Evolutionary conservation across 805 yeast genomes (phyloP).

Genomic region (Candida silvicultrix): DNA sequence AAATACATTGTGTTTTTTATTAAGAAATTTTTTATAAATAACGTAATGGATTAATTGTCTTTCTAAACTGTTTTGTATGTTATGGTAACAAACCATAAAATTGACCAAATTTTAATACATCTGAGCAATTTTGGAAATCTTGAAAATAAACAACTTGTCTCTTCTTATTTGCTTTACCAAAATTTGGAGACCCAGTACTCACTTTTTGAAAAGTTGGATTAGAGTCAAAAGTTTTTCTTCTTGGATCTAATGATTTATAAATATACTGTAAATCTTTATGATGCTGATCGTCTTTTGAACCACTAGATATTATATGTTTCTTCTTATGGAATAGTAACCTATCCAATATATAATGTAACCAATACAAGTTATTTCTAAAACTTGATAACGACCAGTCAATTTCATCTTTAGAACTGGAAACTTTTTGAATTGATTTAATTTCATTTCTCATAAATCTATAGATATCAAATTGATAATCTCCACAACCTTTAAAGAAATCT

Average conservation of each 20-base stretch:
- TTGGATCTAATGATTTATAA: slow-evolving; percentile 30
- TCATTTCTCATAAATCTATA: slow-evolving; percentile 49
- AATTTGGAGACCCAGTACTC: neutral
- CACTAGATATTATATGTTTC: slow-evolving; percentile 14
- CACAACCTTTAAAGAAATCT: slow-evolving; percentile 51
- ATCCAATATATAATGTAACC: slow-evolving; percentile 60
- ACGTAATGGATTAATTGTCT: too few relatives aligned
- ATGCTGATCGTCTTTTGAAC: slow-evolving; percentile 16
- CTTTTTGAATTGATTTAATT: slow-evolving; percentile 3
- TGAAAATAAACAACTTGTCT: slow-evolving; percentile 16
- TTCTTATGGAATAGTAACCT: slow-evolving; percentile 39
- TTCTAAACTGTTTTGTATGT: neutral
- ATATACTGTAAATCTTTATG: slow-evolving; percentile 23
- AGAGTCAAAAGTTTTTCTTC: slow-evolving; percentile 18
- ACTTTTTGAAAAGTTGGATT: slow-evolving; percentile 11
- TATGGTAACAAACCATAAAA: neutral
- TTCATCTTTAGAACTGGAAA: neutral
- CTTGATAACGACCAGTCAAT: slow-evolving; percentile 42
- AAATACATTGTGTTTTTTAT: too few relatives aligned
- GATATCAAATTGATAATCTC: slow-evolving; percentile 56
- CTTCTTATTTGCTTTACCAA: slow-evolving; percentile 2
- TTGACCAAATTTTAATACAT: slow-evolving; percentile 14
- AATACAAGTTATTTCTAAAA: slow-evolving; percentile 49
- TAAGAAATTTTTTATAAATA: too few relatives aligned
- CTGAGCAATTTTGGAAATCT: slow-evolving; percentile 21